Evolutionary conservation across 768 basidiomycete species (phyloP).

Genomic region (Mycena rosella): DNA sequence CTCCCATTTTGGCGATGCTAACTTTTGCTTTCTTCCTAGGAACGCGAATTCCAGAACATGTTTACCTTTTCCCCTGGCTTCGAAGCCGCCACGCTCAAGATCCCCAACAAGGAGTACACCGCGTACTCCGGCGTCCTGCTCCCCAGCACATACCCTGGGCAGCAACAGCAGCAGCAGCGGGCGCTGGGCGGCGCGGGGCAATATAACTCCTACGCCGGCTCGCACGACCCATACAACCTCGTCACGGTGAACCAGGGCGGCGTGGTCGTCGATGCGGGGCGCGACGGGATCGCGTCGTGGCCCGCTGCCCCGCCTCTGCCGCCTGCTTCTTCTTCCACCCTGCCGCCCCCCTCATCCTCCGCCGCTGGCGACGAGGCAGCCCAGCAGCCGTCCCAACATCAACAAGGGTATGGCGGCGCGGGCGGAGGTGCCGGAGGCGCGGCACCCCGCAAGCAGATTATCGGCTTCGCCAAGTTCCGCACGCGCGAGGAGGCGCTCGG

Average conservation of each 20-base stretch:
- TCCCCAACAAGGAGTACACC: conserved; percentile 92
- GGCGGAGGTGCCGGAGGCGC: conserved; percentile 42
- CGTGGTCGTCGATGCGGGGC: conserved; percentile 82
- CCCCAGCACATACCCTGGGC: too few relatives aligned
- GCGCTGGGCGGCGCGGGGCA: conserved; percentile 46
- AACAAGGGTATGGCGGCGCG: too few relatives aligned
- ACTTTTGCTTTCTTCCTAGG: conserved; percentile 67
- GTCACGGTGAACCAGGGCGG: conserved; percentile 88
- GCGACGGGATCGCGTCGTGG: conserved; percentile 84
- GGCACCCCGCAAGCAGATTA: conserved; percentile 92
- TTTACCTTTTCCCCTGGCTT: conserved; percentile 97
- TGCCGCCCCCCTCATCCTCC: too few relatives aligned
- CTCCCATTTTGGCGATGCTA: conserved; percentile 1
- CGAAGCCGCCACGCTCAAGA: conserved; percentile 97
- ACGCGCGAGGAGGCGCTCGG: conserved; percentile 88
- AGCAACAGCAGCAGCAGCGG: conserved; percentile 33
- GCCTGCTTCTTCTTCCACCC: too few relatives aligned
- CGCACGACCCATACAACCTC: conserved; percentile 87
- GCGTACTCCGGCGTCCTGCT: conserved; percentile 67
- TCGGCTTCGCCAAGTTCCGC: conserved; percentile 97
- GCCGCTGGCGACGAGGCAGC: too few relatives aligned
- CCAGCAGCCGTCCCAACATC: too few relatives aligned
- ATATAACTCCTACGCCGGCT: conserved; percentile 58
- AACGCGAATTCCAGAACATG: conserved; percentile 99
- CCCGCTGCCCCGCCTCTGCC: conserved; percentile 54